Evolutionary conservation across 179 eudicot species (phyloP), one percentile per base, ranked within the genome.

Genomic region (Heliamphora pulchella): DNA sequence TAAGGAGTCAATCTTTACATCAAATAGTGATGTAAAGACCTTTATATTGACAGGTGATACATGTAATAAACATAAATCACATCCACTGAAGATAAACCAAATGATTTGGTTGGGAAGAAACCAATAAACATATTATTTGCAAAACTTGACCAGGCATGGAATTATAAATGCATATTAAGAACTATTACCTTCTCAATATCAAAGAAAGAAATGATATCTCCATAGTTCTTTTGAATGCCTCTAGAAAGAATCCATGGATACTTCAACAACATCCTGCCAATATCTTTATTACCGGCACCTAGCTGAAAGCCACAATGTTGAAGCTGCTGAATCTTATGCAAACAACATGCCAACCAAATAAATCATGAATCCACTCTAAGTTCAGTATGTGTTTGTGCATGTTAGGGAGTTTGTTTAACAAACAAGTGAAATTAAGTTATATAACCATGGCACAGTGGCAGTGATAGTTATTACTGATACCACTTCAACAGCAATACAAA

Each of bases 201-300:
- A 78, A 93, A 84, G 84, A 89, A 88, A 78, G 83, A 72, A 68
- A 82, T 84, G 31, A 93, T 83, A 51, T 86, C 89, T 77, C 71
- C 81, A 47, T 82, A 91, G 82, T 94, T 93, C 77, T 75, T 82
- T 80, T 82, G 87, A 76, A 93, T 86, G 86, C 94, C 83, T 59
- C 78, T 72, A n/a, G 94, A 93, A 77, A 93, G 87, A 75, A 95
- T 79, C 98, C 98, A 95, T 41, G 98, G 98, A 86, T 95, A 95
- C 78, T 90, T 93, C 81, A 85, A 67, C 85, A 95, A 77, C 84
- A 95, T 88, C 82, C 79, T 86, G 68, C 91, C 89, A 66, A 88
- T 66, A 76, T 86, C 87, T 66, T 80, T 81, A 47, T 81, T 82
- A 69, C 64, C 65, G 57, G 74, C 84, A 83, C 88, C 91, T 57